Evolutionary conservation across 129 eudicot species (phyloP), one percentile per base, ranked within the genome.

Genomic region (Chrysanthemum makinoi): DNA sequence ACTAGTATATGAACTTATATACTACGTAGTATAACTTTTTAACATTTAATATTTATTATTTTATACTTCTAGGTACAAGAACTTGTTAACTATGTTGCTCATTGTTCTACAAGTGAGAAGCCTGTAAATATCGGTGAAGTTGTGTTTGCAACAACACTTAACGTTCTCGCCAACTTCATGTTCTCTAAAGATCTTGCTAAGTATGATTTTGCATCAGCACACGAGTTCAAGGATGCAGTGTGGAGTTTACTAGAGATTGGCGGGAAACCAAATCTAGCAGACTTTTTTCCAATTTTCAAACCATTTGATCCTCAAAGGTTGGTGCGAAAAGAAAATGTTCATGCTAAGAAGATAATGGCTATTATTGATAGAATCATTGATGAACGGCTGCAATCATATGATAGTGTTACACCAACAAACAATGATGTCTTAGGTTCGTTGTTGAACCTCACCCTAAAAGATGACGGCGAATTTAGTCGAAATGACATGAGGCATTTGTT

Each of bases 141-240:
- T 18, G 78, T 30, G 10, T 66, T 62, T 63, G 52, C 78, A 0
- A 74, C 78, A 33, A 62, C 13, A 0, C 64, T 74, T 3, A 74
- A 74, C 53, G 19, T 64, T 19, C 22, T 74, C n/a, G 52, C 78
- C 22, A 74, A 74, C 56, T 74, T 17, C 71, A 62, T 74, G 15
- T 74, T 74, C 18, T 74, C 78, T 0, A 64, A 13, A 28, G 72
- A 74, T 64, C 39, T 74, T 15, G 78, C 72, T 18, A 52, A 50
- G 18, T 66, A 74, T 74, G 52, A 64, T 18, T 74, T 65, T 8
- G 56, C 12, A 19, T 52, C 78, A 11, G 64, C 78, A 30, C 78
- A 74, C 35, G 78, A 74, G 18, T 74, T 74, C 55, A 74, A 74
- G 78, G 64, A 64, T 20, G 12, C 51, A 0, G 59, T 74, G 19